Conservation (phyloP, 179 eudicot genomes). For the Corrigiola litoralis region DNA sequence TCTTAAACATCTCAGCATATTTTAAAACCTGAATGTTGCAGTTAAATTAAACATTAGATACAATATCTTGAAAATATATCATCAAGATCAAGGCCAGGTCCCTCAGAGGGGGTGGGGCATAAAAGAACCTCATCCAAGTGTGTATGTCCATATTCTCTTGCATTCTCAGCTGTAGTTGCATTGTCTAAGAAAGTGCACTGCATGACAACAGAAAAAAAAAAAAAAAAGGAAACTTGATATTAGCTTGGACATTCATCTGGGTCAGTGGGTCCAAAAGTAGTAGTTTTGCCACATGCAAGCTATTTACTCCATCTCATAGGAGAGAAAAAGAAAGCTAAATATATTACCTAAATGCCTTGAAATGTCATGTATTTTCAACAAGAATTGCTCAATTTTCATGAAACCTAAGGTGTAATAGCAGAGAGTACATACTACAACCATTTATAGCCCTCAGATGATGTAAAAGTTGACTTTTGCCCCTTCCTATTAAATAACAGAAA, state of each 20-base stretch:
- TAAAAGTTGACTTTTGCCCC: not conserved
- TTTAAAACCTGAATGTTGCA: slow-evolving; percentile 49
- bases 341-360: not conserved
- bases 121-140: slow-evolving; percentile 74
- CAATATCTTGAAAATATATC: not conserved
- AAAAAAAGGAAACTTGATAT: too few relatives aligned
- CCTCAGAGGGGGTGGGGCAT: not conserved
- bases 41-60: not conserved
- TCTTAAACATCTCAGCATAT: slow-evolving; percentile 59
- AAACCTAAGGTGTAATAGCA: not conserved
- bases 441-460: not conserved
- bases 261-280: not conserved
- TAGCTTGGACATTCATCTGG: too few relatives aligned
- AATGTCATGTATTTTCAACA: not conserved
- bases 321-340: not conserved
- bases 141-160: slow-evolving; percentile 86
- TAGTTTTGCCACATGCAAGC: not conserved
- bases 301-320: not conserved
- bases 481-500: not conserved
- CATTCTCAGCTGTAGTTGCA: slow-evolving; percentile 58
- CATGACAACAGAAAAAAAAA: slow-evolving; percentile 4
- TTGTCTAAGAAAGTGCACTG: slow-evolving; percentile 79
- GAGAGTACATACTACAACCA: not conserved
- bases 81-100: not conserved
- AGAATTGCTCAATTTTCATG: not conserved